Evolutionary conservation across 108 stramenopile genomes (phyloP).

Genomic region (Skeletonema menzelii): DNA sequence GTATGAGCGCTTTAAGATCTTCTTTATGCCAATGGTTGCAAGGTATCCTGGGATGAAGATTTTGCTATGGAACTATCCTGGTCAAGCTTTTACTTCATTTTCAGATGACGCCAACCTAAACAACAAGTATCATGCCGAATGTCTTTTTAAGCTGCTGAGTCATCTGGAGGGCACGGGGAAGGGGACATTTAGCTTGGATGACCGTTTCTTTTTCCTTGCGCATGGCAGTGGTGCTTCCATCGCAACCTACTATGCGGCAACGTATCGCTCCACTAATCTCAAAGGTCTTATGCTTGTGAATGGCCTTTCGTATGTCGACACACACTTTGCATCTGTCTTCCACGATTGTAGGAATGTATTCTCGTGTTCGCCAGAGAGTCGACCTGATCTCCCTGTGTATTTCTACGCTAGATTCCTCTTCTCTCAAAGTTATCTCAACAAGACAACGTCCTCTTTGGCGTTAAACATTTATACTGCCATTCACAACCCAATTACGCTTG

Average conservation of each 20-base stretch:
- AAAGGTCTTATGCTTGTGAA: conserved; percentile 74
- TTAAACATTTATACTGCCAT: conserved; percentile 89
- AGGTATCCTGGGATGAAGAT: conserved; percentile 78
- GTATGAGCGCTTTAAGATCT: conserved; percentile 77
- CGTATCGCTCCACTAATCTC: conserved; percentile 48
- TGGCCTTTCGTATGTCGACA: conserved; percentile 76
- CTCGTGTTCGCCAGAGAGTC: conserved; percentile 65
- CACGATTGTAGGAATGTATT: conserved; percentile 92
- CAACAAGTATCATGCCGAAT: conserved; percentile 83
- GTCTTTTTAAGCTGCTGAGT: conserved; percentile 63
- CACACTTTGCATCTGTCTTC: conserved; percentile 81
- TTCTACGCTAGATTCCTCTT: conserved; percentile 89
- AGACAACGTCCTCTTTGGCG: conserved; percentile 83
- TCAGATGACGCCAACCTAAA: conserved; percentile 67
- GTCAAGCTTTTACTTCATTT: conserved; percentile 88
- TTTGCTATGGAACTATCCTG: conserved; percentile 89
- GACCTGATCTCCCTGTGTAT: conserved; percentile 91
- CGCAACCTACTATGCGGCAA: conserved; percentile 65
- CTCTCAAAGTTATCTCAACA: conserved; percentile 66
- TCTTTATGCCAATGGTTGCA: conserved; percentile 64
- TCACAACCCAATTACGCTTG: conserved; percentile 80
- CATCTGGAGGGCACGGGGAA: conserved; percentile 56
- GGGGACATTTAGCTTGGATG: conserved; percentile 54
- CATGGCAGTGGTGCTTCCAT: conserved; percentile 81
- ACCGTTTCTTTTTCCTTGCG: conserved; percentile 77